phyloP scores from a whole-genome alignment of 164 flowering plant species.

The Saururus chinensis region DNA sequence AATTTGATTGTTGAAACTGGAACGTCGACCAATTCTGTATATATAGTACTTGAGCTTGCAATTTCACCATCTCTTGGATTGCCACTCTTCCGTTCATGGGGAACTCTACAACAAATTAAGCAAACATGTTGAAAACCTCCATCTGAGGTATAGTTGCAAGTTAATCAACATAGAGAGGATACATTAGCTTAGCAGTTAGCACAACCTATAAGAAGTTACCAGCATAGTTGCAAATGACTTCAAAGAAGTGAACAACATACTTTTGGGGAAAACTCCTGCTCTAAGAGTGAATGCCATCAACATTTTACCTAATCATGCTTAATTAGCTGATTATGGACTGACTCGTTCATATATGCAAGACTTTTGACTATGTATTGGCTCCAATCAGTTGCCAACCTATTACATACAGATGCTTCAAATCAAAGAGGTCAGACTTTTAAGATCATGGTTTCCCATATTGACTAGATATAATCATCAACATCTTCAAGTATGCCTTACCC shows the following conservation, averaged over 20 bases:
- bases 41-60: not conserved
- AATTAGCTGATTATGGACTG: not conserved
- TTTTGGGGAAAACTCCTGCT: not conserved
- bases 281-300: not conserved
- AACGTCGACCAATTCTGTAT: not conserved
- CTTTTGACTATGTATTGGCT: not conserved
- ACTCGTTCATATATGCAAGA: not conserved
- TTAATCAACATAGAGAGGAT: not conserved
- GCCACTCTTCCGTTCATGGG: not conserved
- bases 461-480: too few species aligned
- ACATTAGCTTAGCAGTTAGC: not conserved
- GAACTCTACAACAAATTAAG: not conserved
- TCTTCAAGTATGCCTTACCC: too few species aligned
- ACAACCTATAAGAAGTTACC: not conserved
- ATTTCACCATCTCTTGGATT: not conserved
- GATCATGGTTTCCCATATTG: too few species aligned
- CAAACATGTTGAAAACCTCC: not conserved
- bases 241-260: not conserved
- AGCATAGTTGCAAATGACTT: too few species aligned
- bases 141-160: not conserved
- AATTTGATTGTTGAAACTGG: not conserved
- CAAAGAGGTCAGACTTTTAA: not conserved
- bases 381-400: not conserved
- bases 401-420: not conserved
- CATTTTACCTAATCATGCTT: not conserved